These are phyloP conservation scores for Podospora comata DNA, from an alignment of 495 filamentous ascomycete genomes.

Conservation along the genomic window DNA sequence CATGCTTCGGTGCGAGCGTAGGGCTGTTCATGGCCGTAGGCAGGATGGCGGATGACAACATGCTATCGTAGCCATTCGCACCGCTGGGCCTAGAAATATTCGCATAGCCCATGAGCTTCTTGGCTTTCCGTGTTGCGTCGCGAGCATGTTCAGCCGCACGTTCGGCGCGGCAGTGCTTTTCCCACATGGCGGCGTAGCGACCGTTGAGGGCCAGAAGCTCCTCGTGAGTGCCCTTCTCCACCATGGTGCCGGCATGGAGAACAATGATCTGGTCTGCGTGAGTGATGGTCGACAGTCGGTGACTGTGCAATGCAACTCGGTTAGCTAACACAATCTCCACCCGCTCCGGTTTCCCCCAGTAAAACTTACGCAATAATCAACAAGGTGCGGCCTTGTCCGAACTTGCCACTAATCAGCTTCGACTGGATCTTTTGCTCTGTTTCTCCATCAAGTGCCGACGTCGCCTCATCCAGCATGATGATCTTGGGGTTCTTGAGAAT, in stretches of 20 bases:
- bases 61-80: conserved; percentile 35
- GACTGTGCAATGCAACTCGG: conserved; percentile 38
- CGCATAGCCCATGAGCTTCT: conserved; percentile 49
- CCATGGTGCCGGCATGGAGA: conserved; percentile 78
- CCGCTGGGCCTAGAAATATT: conserved; percentile 34
- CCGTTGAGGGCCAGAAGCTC: conserved; percentile 75
- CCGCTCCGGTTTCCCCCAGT: background rate
- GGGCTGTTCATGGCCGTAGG: conserved; percentile 26
- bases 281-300: conserved; percentile 91
- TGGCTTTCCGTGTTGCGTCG: conserved; percentile 53
- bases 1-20: conserved; percentile 6
- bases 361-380: conserved; percentile 56
- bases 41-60: conserved; percentile 33
- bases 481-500: conserved; percentile 95
- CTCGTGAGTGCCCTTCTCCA: conserved; percentile 82
- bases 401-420: conserved; percentile 71
- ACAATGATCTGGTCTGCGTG: conserved; percentile 93
- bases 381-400: conserved; percentile 81
- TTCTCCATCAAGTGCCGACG: conserved; percentile 89
- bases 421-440: conserved; percentile 95
- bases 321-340: conserved; percentile 5
- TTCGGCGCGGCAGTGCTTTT: conserved; percentile 88
- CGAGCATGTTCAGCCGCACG: conserved; percentile 72
- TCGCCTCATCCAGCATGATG: conserved; percentile 95
- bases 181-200: conserved; percentile 90